These are phyloP conservation scores for Cetradonia linearis DNA, from an alignment of 495 filamentous ascomycete species.

Conservation along the genomic window DNA sequence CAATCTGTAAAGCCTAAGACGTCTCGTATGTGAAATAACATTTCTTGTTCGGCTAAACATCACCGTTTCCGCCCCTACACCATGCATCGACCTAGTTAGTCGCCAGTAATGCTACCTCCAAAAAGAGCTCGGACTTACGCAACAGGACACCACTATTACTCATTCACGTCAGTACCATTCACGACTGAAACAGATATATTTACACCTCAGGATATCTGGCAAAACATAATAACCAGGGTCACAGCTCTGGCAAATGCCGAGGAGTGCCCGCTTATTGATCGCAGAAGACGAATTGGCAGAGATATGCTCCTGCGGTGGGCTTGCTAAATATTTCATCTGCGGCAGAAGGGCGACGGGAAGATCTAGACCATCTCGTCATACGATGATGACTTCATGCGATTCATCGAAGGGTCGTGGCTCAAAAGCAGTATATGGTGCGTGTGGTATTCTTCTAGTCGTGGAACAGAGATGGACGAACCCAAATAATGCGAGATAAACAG, in stretches of 20 bases:
- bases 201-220: not conserved
- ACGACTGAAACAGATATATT: too few species aligned
- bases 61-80: not conserved
- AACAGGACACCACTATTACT: not conserved
- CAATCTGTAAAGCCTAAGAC: too few species aligned
- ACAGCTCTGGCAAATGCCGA: slow-evolving; percentile 24
- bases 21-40: not conserved
- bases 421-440: not conserved
- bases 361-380: not conserved
- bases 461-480: not conserved
- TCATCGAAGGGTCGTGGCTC: not conserved
- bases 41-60: not conserved
- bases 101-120: not conserved
- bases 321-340: not conserved
- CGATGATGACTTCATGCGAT: not conserved
- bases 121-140: not conserved
- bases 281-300: not conserved
- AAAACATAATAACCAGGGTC: slow-evolving; percentile 23
- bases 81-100: not conserved
- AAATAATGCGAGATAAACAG: not conserved
- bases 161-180: not conserved
- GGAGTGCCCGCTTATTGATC: slow-evolving; percentile 2
- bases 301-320: not conserved
- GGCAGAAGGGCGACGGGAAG: not conserved
- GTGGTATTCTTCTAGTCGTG: not conserved